Base-by-base conservation (phyloP, 1,284 basidiomycete species). In the Fomitopsis pinicola region DNA sequence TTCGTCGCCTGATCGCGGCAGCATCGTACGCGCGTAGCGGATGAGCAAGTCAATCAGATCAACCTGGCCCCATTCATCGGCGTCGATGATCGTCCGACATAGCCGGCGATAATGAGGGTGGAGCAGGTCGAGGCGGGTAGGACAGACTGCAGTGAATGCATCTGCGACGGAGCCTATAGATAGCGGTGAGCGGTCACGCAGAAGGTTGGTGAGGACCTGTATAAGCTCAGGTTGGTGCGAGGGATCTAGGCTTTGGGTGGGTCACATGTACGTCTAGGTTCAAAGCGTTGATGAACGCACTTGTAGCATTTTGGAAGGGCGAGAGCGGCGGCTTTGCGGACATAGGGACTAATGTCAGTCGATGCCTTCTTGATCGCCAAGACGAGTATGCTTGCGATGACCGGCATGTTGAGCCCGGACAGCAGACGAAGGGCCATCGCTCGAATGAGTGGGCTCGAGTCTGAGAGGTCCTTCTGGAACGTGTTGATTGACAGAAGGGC, bases 401-500 rank as follows among this genome's bases (percentile, higher is more conserved):
- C 91, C 4, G 89, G 87, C 2, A 97, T 90, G 63, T 89, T 88
- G 69, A 98, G 95, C 9, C 94, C 94, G 62, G 93, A 94, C 52
- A 98, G 81, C 1, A 98, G 95, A n/a, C 95, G 84, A 52, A 98
- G 77, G 3, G 94, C 94, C 95, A 97, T 97, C 12, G 93, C 92
- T 35, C 94, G 86, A 61, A 96, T 96, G 67, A 98, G 85, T 0
- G 97, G 97, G 63, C 91, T 97, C 8, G 88, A 80, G 71, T 99
- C 97, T 1, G 89, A 88, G 19, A 99, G 81, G 76, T 99, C 97
- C 73, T 95, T 95, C 76, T 99, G 97, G 73, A 98, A 98, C 10
- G 97, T 97, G 77, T 99, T 99, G 81, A 99, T 97, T 6, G 95
- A 97, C 28, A 99, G 82, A 42, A 99, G 79, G 0, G 97, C 92